A percentile compares a stretch with the other conserved stretches of the same genome.
phyloP scores from a whole-genome alignment of 345 rosid genomes.

The Brassica carinata region DNA sequence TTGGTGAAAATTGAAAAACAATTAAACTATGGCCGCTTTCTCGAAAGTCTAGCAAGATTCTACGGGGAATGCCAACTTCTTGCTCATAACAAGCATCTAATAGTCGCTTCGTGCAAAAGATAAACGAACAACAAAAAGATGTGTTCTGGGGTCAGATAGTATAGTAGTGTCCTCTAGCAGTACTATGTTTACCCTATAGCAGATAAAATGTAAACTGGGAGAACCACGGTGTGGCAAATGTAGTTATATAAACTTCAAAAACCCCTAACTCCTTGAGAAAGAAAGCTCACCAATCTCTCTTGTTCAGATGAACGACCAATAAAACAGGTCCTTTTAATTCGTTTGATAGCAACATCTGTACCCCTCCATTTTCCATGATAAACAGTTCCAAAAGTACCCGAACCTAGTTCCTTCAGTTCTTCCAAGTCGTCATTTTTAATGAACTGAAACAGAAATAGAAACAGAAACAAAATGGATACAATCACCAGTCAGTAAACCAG shows the following conservation, averaged over 20 bases:
- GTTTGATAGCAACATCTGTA: slow-evolving; percentile 95
- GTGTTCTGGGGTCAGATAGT: not conserved
- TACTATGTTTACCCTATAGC: slow-evolving; percentile 14
- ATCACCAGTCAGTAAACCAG: not conserved
- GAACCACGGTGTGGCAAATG: slow-evolving; percentile 3
- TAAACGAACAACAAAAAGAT: not conserved
- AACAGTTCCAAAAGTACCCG: slow-evolving; percentile 99
- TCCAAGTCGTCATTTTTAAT: slow-evolving; percentile 94
- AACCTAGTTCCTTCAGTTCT: slow-evolving; percentile 93
- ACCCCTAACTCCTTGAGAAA: not conserved
- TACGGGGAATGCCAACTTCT: slow-evolving; percentile 19
- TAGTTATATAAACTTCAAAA: slow-evolving; percentile 7
- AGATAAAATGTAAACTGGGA: slow-evolving; percentile 4
- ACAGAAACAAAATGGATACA: slow-evolving; percentile 26
- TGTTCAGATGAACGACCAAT: slow-evolving; percentile 93
- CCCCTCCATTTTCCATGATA: slow-evolving; percentile 99
- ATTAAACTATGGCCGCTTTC: slow-evolving; percentile 12
- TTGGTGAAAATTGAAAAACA: slow-evolving; percentile 22
- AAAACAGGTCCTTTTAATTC: slow-evolving; percentile 91
- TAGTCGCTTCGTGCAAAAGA: slow-evolving; percentile 7
- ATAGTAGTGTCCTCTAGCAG: slow-evolving; percentile 3
- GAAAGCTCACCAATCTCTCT: slow-evolving; percentile 77
- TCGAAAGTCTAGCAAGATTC: slow-evolving; percentile 12
- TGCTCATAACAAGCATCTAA: slow-evolving; percentile 21
- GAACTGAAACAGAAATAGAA: slow-evolving; percentile 51